phyloP scores from a whole-genome alignment of 2,329 filamentous ascomycete species.

The Diaporthe sp. region DNA sequence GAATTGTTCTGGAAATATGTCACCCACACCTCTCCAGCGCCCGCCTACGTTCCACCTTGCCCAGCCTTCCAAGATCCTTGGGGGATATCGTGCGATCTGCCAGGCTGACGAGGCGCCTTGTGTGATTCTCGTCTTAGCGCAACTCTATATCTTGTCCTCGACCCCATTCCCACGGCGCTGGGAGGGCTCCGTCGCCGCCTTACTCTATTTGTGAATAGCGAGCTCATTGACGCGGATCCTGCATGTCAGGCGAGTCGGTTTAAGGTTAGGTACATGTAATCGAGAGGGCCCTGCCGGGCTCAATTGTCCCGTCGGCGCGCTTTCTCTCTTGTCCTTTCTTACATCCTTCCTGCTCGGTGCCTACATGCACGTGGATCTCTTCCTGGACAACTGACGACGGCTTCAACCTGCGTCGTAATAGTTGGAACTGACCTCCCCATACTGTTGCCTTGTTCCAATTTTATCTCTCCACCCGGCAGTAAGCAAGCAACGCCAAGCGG shows the following conservation, averaged over 20 bases:
- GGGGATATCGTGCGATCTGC: slow-evolving; percentile 7
- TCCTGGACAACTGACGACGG: background rate
- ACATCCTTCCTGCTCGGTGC: background rate
- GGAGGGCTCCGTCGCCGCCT: slow-evolving; percentile 3
- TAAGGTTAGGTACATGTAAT: slow-evolving; percentile 26
- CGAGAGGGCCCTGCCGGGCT: background rate
- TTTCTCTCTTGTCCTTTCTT: slow-evolving; percentile 17
- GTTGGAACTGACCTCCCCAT: background rate
- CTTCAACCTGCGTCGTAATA: background rate
- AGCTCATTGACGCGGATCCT: background rate
- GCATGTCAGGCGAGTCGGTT: background rate
- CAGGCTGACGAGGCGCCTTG: slow-evolving; percentile 32
- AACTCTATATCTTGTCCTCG: background rate
- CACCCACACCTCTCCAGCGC: background rate
- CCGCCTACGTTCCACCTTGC: background rate
- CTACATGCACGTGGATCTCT: background rate
- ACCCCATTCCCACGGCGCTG: background rate
- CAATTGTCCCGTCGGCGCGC: background rate
- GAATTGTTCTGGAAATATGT: slow-evolving; percentile 24
- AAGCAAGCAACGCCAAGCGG: slow-evolving; percentile 32
- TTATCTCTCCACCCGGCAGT: slow-evolving; percentile 18
- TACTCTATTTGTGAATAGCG: slow-evolving; percentile 1
- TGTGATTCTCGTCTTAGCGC: slow-evolving; percentile 1
- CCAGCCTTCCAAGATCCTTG: slow-evolving; percentile 20
- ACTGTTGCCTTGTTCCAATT: slow-evolving; percentile 4